Base-by-base conservation (phyloP, 331 rosid species). In the Spiraea crenata region DNA sequence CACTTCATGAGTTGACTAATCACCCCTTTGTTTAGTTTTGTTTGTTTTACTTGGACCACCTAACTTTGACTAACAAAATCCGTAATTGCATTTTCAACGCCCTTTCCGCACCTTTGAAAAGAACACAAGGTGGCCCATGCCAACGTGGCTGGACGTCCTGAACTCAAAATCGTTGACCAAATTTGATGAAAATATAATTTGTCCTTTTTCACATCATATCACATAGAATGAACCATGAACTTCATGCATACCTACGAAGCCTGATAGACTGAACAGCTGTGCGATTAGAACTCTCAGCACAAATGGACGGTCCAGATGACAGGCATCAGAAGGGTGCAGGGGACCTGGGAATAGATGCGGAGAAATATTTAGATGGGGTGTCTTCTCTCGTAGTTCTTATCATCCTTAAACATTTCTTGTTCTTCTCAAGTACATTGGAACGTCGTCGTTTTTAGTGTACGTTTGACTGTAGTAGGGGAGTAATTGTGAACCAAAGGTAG, bases 31-130 rank as follows among this genome's bases (percentile, higher is more conserved):
- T 54, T 44, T 34, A 37, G 6, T 71, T 54, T 44, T 34, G 19
- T 6, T 71, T 54, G 19, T 2, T 65, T 40, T 19, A 39, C 5
- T 12, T 5, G 38, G 50, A 20, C 57, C 54, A 86, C 85, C 91
- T 4, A 90, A 83, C 79, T 78, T 83, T 87, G 88, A 89, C 90
- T 68, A 44, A 0, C 5, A 3, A 10, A 1, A 42, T 58, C 61
- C 37, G 52, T 11, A 42, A 49, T 51, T 56, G 65, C 67, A 49
- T 55, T 9, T 2, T 7, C 70, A 37, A 40, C 19, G n/a, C 13
- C 25, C 11, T 44, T 67, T 52, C 45, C 38, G 44, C 56, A 52
- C 47, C 55, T 50, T 25, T 59, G 52, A 78, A 61, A 41, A 44
- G 40, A 41, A 71, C 57, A 2, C 3, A 20, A 44, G 46, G 63